A percentile compares a stretch with the other conserved stretches of the same genome.
phyloP scores from a whole-genome alignment of 2,329 filamentous ascomycete genomes.

The Fusarium piperis region DNA sequence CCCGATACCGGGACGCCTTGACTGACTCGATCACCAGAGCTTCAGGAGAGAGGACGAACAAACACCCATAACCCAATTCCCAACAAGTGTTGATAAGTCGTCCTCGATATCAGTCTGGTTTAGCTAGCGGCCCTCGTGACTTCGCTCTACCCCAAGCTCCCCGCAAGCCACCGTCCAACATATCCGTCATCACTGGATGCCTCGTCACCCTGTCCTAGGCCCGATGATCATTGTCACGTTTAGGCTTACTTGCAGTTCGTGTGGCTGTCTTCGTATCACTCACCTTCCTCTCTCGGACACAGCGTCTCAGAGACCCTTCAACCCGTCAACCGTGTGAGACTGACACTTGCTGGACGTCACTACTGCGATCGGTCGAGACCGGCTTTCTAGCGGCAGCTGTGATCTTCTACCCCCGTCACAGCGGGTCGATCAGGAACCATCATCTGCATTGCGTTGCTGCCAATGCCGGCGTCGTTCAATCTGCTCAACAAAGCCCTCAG shows the following conservation, averaged over 20 bases:
- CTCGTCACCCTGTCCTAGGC: conserved; percentile 13
- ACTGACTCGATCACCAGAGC: conserved; percentile 2
- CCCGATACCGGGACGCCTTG: background rate
- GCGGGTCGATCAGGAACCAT: conserved; percentile 36
- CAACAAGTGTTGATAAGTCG: background rate
- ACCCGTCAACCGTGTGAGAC: conserved; percentile 8
- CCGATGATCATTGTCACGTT: background rate
- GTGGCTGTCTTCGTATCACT: conserved; percentile 4
- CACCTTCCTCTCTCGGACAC: conserved; percentile 31
- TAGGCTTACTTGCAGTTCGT: background rate
- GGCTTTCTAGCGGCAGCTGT: background rate
- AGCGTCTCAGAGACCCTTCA: conserved; percentile 1
- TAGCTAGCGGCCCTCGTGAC: conserved; percentile 5
- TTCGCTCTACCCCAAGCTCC: background rate
- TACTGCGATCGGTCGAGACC: conserved; percentile 11
- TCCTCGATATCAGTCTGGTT: background rate
- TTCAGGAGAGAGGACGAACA: background rate
- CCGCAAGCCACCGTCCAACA: conserved; percentile 7
- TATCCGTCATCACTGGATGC: background rate
- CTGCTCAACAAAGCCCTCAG: conserved; percentile 7
- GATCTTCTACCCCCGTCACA: conserved; percentile 3
- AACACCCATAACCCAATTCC: background rate
- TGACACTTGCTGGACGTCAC: background rate
- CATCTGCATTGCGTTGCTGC: conserved; percentile 11
- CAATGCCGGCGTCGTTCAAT: conserved; percentile 3